These are phyloP conservation scores for Trametes cinnabarina DNA, from an alignment of 768 basidiomycete genomes.

Conservation along the genomic window DNA sequence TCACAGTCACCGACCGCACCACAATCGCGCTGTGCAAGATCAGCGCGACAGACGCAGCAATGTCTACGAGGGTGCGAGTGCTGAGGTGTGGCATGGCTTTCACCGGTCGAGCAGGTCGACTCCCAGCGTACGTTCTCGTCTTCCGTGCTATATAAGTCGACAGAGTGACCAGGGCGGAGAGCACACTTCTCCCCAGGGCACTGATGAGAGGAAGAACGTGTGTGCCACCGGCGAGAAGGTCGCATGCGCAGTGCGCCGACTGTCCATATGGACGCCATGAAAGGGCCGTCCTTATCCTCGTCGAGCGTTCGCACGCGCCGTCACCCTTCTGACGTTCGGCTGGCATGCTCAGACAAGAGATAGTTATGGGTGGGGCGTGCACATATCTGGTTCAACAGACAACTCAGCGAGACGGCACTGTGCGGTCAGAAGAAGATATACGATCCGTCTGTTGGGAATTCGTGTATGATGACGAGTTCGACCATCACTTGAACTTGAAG, in stretches of 20 bases:
- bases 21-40: neutral
- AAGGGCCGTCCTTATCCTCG: neutral
- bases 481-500: too few relatives aligned
- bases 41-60: neutral
- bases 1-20: conserved; percentile 19
- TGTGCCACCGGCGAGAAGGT: conserved; percentile 11
- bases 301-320: conserved; percentile 7
- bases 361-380: too few relatives aligned
- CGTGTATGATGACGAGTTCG: too few relatives aligned
- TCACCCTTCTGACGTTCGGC: neutral
- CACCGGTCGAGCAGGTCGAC: neutral
- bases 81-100: neutral
- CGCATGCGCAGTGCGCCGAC: neutral
- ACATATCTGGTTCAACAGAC: too few relatives aligned
- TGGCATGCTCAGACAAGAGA: too few relatives aligned
- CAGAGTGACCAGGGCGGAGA: neutral
- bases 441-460: too few relatives aligned
- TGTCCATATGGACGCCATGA: conserved; percentile 2
- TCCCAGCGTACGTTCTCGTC: neutral
- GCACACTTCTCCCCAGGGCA: neutral
- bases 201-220: conserved; percentile 8
- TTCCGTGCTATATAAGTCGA: neutral
- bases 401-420: too few relatives aligned
- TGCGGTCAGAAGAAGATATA: too few relatives aligned
- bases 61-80: neutral